Percentiles rank a stretch among this genome's conserved stretches.
Evolutionary conservation across 2,329 filamentous ascomycete species (phyloP).

Genomic region (Tolypocladium tropicale): DNA sequence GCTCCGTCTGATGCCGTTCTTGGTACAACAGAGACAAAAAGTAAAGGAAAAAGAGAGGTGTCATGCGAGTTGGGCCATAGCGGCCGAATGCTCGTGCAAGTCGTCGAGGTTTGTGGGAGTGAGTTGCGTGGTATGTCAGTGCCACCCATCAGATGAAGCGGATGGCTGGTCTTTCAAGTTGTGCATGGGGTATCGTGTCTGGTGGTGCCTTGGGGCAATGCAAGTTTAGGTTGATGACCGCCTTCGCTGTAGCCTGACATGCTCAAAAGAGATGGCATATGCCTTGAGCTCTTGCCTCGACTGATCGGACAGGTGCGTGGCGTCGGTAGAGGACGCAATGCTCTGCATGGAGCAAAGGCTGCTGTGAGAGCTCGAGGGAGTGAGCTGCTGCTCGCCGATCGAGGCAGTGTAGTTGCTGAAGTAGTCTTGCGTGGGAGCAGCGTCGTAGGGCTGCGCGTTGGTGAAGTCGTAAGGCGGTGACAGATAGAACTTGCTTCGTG

Average conservation of each 20-base stretch:
- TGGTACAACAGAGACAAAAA: slow-evolving; percentile 26
- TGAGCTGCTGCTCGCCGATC: slow-evolving; percentile 28
- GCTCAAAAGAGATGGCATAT: slow-evolving; percentile 85
- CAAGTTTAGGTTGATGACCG: slow-evolving; percentile 41
- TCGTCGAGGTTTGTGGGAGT: slow-evolving; percentile 12
- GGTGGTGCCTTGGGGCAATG: background rate
- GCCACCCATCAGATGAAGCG: slow-evolving; percentile 2
- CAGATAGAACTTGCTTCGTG: slow-evolving; percentile 49
- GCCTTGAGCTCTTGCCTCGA: slow-evolving; percentile 70
- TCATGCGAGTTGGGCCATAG: slow-evolving; percentile 6
- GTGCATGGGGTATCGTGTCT: background rate
- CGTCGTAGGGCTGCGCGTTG: slow-evolving; percentile 48
- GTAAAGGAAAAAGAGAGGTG: slow-evolving; percentile 8
- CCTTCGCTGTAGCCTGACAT: slow-evolving; percentile 53
- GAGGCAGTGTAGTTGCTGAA: slow-evolving; percentile 14
- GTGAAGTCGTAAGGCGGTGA: slow-evolving; percentile 68
- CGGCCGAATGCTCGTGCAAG: slow-evolving; percentile 4
- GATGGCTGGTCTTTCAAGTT: slow-evolving; percentile 3
- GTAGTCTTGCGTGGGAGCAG: slow-evolving; percentile 31
- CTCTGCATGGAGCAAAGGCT: slow-evolving; percentile 74
- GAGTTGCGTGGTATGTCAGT: slow-evolving; percentile 18
- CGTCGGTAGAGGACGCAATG: slow-evolving; percentile 42
- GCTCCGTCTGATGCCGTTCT: slow-evolving; percentile 38
- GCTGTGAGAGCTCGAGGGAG: slow-evolving; percentile 70
- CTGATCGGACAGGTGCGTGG: slow-evolving; percentile 58